Evolutionary conservation across 805 yeast genomes (phyloP).

Genomic region (Priceomyces castillae): DNA sequence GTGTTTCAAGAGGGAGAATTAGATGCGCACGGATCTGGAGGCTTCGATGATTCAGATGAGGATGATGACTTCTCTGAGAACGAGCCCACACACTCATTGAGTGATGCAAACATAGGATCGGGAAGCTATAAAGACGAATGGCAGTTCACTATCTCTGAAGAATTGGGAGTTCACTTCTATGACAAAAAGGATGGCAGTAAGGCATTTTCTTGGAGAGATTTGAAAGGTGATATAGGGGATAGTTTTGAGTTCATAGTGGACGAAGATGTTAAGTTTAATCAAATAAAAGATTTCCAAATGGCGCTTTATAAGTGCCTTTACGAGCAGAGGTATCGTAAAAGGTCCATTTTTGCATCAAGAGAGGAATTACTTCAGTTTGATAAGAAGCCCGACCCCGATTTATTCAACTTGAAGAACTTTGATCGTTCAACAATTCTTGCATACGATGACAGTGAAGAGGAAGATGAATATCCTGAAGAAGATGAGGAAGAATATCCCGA

Average conservation of each 20-base stretch:
- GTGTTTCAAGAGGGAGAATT: conserved; percentile 69
- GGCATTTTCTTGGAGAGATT: conserved; percentile 76
- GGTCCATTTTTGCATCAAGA: conserved; percentile 29
- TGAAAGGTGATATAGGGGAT: conserved; percentile 85
- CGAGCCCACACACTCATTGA: conserved; percentile 19
- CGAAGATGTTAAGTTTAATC: conserved; percentile 50
- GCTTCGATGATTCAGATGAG: conserved; percentile 42
- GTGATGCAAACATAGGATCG: conserved; percentile 23
- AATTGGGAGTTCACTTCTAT: conserved; percentile 53
- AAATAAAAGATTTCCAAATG: conserved; percentile 60
- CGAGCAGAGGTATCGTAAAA: conserved; percentile 66
- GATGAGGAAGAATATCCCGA: conserved; percentile 29
- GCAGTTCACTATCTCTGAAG: conserved; percentile 62
- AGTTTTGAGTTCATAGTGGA: conserved; percentile 76
- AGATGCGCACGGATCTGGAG: conserved; percentile 36
- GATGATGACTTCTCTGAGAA: conserved; percentile 31
- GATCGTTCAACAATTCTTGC: conserved; percentile 11
- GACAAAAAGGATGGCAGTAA: conserved; percentile 52
- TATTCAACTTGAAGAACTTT: conserved; percentile 20
- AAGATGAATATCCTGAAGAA: conserved; percentile 23
- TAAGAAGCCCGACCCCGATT: conserved; percentile 24
- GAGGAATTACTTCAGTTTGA: conserved; percentile 55
- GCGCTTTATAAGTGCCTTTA: conserved; percentile 67
- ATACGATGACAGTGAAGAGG: conserved; percentile 13
- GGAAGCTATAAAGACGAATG: conserved; percentile 57